Base-by-base conservation (phyloP, 2,329 filamentous ascomycete genomes). In the Aspergillus oerlinghausenensis region DNA sequence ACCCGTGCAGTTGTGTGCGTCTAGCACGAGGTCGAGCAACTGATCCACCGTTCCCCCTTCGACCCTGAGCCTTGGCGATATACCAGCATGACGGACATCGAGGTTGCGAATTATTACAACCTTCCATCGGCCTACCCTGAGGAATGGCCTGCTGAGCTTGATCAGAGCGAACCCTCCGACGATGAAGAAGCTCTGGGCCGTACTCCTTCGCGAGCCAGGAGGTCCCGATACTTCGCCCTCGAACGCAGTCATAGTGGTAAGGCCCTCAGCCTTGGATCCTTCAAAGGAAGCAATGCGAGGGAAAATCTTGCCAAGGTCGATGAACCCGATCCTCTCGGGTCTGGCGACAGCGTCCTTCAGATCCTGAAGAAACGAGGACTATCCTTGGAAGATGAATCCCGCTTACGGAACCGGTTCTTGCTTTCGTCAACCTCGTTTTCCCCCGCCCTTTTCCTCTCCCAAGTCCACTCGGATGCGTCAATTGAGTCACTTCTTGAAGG, bases 371-470 rank as follows among this genome's bases (percentile, higher is more conserved):
- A 88, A 62, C 80, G 88, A 60, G 92, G 92, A 1, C 73, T 97
- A 45, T 86, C 88, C 0, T 82, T 97, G 14, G 90, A 97, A 69
- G 91, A 97, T 65, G 92, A 97, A 68, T 76, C 84, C 54, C 85
- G 87, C 66, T 75, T 95, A 65, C 85, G 91, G 56, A 97, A 96
- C 70, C 90, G 92, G 61, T 99, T 97, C 75, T 84, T 99, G 55
- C 84, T 99, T 23, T 97, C 92, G 10, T 97, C 93, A 17, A 97
- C 93, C 11, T 92, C 90, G 51, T 99, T 99, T 77, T 96, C 92
- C 0, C 94, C 94, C 1, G 86, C 90, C 3, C 79, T 96, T 7
- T 99, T 97, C 73, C 82, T 99, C 11, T 94, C 93, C 0, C 90
- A 97, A 72, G 88, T 95, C 62, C 95, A 99, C 73, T 87, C 89